These are phyloP conservation scores for Sporothrix euskadiensis DNA, from an alignment of 2,329 filamentous ascomycete genomes.

Conservation along the genomic window DNA sequence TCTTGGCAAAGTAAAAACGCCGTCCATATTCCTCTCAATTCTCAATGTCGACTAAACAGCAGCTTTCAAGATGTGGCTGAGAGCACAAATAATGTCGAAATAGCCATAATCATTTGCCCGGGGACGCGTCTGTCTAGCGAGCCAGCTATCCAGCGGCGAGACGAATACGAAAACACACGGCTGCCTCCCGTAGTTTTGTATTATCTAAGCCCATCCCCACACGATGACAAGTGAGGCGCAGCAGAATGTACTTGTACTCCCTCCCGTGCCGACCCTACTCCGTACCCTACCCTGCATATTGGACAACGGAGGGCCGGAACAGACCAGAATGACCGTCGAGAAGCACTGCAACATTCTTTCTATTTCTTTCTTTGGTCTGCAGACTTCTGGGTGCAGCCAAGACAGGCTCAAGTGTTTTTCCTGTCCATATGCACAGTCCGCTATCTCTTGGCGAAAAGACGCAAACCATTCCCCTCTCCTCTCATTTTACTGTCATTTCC, in stretches of 20 bases:
- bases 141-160: background rate
- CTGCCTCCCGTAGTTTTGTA: conserved; percentile 14
- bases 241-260: background rate
- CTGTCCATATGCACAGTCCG: background rate
- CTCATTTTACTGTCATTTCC: background rate
- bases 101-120: background rate
- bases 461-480: conserved; percentile 9
- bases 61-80: conserved; percentile 5
- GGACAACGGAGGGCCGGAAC: background rate
- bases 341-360: background rate
- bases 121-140: background rate
- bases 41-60: background rate
- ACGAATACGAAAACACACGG: background rate
- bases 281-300: background rate
- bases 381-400: background rate
- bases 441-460: conserved; percentile 16
- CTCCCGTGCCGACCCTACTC: background rate
- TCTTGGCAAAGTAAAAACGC: background rate
- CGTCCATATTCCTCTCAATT: background rate
- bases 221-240: conserved; percentile 20
- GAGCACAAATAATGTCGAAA: background rate
- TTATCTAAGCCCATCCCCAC: background rate
- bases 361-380: background rate
- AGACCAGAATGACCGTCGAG: background rate
- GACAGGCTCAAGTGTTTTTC: background rate